These are phyloP conservation scores for Gyromitra esculenta DNA, from an alignment of 2,329 filamentous ascomycete genomes.

Conservation along the genomic window DNA sequence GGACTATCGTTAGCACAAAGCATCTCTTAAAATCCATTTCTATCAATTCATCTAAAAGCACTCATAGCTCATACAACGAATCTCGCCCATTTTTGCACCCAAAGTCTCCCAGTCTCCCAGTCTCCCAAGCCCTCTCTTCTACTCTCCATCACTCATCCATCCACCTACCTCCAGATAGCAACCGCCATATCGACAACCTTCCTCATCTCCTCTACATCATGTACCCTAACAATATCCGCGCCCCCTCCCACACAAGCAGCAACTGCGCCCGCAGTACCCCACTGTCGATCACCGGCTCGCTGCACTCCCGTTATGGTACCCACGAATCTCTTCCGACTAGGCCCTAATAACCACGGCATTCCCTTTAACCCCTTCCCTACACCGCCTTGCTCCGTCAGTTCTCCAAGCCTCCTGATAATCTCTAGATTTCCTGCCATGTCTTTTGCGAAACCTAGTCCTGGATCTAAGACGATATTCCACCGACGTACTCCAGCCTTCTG, in stretches of 20 bases:
- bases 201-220: conserved; percentile 87
- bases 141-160: neutral
- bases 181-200: conserved; percentile 87
- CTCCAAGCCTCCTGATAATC: conserved; percentile 73
- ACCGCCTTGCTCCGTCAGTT: conserved; percentile 72
- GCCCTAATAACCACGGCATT: conserved; percentile 88
- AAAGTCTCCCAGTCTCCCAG: too few relatives aligned
- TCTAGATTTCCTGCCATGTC: conserved; percentile 81
- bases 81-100: neutral
- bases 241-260: conserved; percentile 85
- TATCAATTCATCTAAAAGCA: too few relatives aligned
- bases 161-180: conserved; percentile 79
- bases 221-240: conserved; percentile 89
- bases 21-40: too few relatives aligned
- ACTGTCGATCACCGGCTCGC: conserved; percentile 75
- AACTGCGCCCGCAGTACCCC: conserved; percentile 89
- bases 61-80: too few relatives aligned
- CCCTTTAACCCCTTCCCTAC: conserved; percentile 71
- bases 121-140: neutral
- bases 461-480: conserved; percentile 95
- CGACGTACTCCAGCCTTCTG: conserved; percentile 82
- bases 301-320: conserved; percentile 80
- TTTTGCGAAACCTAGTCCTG: conserved; percentile 94
- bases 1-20: too few relatives aligned
- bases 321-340: conserved; percentile 89